A percentile compares a stretch with the other conserved stretches of the same genome.
Evolutionary conservation across 2,329 filamentous ascomycete species (phyloP).

Genomic region (Epichloe bromicola): DNA sequence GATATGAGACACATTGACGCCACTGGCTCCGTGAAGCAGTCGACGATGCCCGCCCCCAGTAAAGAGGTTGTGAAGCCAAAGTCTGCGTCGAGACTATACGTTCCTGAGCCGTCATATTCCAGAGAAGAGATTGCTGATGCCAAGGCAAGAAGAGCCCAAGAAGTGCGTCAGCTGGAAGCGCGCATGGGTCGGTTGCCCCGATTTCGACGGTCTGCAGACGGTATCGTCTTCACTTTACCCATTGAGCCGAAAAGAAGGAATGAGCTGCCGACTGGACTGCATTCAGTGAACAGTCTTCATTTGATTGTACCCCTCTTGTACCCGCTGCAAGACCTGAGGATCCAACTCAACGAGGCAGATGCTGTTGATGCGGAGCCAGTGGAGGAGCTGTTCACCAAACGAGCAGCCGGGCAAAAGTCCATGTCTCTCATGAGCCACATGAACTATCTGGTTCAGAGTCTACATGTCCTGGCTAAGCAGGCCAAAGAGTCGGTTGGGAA

Average conservation of each 20-base stretch:
- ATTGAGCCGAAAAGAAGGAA: conserved; percentile 49
- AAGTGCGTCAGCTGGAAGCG: conserved; percentile 61
- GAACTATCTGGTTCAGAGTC: conserved; percentile 61
- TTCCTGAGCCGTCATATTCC: conserved; percentile 38
- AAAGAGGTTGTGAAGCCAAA: conserved; percentile 4
- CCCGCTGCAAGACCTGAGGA: conserved; percentile 52
- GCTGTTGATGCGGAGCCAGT: conserved; percentile 46
- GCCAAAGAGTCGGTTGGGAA: conserved; percentile 17
- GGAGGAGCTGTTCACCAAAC: conserved; percentile 51
- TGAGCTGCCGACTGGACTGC: conserved; percentile 48
- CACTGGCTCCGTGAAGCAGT: conserved; percentile 2
- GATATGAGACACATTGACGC: conserved; percentile 37
- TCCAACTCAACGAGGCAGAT: conserved; percentile 52
- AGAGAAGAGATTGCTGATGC: conserved; percentile 49
- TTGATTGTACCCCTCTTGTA: conserved; percentile 60
- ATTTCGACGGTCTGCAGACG: conserved; percentile 58
- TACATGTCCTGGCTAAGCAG: conserved; percentile 52
- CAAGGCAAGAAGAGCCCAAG: conserved; percentile 47
- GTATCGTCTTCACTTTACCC: conserved; percentile 56
- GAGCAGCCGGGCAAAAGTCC: conserved; percentile 40
- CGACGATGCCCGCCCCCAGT: conserved; percentile 2
- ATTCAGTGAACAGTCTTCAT: conserved; percentile 48
- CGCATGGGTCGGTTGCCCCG: conserved; percentile 54
- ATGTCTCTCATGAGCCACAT: conserved; percentile 59
- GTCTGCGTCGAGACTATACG: conserved; percentile 17